phyloP scores from a whole-genome alignment of 208 protist genomes.

The Leishmania lainsoni region DNA sequence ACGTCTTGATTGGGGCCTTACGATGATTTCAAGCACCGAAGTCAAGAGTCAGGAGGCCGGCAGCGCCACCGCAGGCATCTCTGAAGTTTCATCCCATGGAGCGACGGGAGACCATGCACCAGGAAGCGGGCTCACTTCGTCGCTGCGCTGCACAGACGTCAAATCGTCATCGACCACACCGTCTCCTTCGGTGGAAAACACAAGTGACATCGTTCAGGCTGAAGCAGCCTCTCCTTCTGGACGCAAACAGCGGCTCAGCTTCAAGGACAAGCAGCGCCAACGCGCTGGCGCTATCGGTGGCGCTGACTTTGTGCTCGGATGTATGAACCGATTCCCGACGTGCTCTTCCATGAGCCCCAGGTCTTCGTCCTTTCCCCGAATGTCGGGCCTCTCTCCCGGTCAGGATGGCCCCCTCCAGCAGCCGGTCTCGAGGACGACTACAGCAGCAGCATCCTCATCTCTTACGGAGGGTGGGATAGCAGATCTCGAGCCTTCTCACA shows the following conservation, averaged over 20 bases:
- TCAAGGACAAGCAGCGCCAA: conserved; percentile 32
- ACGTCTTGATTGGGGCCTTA: neutral
- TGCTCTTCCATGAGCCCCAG: conserved; percentile 6
- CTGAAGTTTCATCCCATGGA: neutral
- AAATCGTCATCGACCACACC: neutral
- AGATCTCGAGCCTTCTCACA: conserved; percentile 8
- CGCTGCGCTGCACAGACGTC: neutral
- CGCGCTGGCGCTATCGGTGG: neutral
- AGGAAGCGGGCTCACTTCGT: neutral
- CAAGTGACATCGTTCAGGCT: neutral
- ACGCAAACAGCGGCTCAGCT: conserved; percentile 18
- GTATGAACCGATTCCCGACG: neutral
- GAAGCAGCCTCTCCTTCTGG: neutral
- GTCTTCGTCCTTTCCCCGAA: conserved; percentile 2
- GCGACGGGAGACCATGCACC: neutral
- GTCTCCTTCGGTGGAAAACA: neutral
- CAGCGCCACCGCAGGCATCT: neutral
- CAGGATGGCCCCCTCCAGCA: neutral
- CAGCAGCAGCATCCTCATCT: neutral
- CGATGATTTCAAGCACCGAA: neutral
- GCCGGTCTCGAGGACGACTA: neutral
- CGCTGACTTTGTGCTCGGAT: neutral
- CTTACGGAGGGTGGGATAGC: conserved; percentile 9
- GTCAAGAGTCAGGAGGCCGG: neutral
- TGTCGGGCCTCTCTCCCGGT: neutral